Evolutionary conservation across 2,329 filamentous ascomycete species (phyloP), one percentile per base, ranked within the genome.

Genomic region (Phoma sp.): DNA sequence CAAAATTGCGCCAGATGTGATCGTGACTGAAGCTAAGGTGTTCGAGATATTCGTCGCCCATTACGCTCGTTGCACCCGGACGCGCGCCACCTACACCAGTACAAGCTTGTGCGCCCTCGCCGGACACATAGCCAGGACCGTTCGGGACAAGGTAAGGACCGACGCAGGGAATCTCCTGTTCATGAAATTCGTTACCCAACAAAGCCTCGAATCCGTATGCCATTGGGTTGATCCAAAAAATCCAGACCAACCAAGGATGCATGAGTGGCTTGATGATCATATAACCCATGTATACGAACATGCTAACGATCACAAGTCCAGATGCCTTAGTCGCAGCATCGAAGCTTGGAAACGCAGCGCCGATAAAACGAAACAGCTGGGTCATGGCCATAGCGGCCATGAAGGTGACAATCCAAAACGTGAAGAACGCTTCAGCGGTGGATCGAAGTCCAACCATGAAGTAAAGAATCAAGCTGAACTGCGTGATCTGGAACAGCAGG

Each of bases 381-480:
- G 88, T 92, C 89, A 93, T 93, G 49, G 83, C 81, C 65, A 96
- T 63, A 5, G 89, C 88, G 0, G 83, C 85, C 52, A 83, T 68
- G 74, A 92, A 90, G 1, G 84, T 86, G 63, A 92, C 81, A 46
- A 96, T 79, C 61, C 91, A 76, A 81, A 88, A 95, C 73, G 90
- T 88, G 78, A 96, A 96, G 79, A 95, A 96, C 0, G 87, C 78
- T 0, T 85, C 88, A 0, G 90, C 78, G 40, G 88, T 86, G 30
- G 89, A 83, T 46, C 89, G 85, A 30, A 96, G 78, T 55, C 90
- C 88, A 0, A 89, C 87, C 85, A 96, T 87, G 75, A 95, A 96
- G 77, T 96, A 96, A 2, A 96, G 74, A 0, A 85, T 81, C 0
- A 90, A 5, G 2, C 80, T 77, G 59, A 89, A 90, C 0, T 77